Base-by-base conservation (phyloP, 768 basidiomycete species). In the Thelephora aurantiotincta region DNA sequence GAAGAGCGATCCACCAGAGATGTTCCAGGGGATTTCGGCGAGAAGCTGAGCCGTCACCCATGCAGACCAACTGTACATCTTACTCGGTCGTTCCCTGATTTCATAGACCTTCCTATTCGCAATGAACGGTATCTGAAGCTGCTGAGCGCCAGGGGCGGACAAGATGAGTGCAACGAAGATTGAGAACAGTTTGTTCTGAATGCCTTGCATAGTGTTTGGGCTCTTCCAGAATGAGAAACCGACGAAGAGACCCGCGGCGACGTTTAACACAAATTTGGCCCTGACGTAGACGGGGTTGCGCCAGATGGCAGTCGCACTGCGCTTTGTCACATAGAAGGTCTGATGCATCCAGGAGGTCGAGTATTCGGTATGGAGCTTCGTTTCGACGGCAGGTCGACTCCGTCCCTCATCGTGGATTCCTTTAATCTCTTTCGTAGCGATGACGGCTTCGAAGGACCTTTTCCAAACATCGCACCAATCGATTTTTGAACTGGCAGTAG, bases 61-160 rank as follows among this genome's bases (percentile, higher is more conserved):
- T 0, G 77, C 75, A 0, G 71, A 67, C 80, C 80, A 83, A 48
- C 68, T 70, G 60, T 83, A 83, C 65, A 77, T 80, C 35, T 73
- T 65, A 48, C 75, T 77, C 0, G 80, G 69, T 2, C 76, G 70
- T 58, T 84, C 81, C 26, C 81, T 72, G 34, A 79, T 72, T 55
- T 80, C 77, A 52, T 81, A 82, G 23, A 83, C 64, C 1, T 58
- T 63, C n/a, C 82, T 75, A 46, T 74, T 69, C 30, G 65, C 61
- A 50, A 82, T 67, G 64, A 74, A 82, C 34, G 72, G 67, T 14
- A 75, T 71, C 57, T 80, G 79, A 0, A 82, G 68, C 55, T 83
- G 80, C 54, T 79, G 76, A 9, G 75, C 68, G 18, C 81, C 63
- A 0, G 78, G 73, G 0, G 73, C 72, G 54, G 62, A 54, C 36